phyloP scores from a whole-genome alignment of 2,329 filamentous ascomycete genomes.

The Fusarium tupiense region DNA sequence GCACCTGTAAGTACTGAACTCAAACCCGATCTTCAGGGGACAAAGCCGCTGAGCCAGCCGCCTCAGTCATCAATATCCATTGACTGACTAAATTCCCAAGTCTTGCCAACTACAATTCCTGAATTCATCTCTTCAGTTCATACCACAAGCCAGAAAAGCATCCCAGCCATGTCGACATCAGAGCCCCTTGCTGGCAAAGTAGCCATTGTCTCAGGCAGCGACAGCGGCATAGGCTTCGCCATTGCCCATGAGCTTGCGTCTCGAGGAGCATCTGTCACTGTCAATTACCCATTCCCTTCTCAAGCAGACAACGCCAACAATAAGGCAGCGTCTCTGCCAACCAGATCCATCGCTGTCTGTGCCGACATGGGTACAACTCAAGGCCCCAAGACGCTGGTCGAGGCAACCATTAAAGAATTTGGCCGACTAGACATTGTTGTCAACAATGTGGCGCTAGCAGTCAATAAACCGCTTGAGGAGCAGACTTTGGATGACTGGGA shows the following conservation, averaged over 20 bases:
- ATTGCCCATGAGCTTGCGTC: not conserved
- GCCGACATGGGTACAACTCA: not conserved
- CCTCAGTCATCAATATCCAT: not conserved
- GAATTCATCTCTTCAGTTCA: not conserved
- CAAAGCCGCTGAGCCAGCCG: not conserved
- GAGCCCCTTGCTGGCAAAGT: not conserved
- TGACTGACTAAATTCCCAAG: not conserved
- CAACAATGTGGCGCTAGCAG: not conserved
- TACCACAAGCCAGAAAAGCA: not conserved
- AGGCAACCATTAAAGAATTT: not conserved
- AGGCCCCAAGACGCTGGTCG: not conserved
- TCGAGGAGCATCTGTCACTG: not conserved
- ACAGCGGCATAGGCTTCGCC: not conserved
- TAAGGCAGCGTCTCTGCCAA: not conserved
- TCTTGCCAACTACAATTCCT: no score
- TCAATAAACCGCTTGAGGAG: not conserved
- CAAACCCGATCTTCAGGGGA: no score
- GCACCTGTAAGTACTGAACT: no score
- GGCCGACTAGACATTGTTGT: not conserved
- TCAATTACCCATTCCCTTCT: not conserved
- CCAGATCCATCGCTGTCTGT: not conserved
- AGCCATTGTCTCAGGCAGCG: not conserved
- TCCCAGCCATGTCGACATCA: not conserved
- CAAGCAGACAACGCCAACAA: conserved; percentile 17
- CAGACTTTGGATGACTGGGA: not conserved